A percentile compares a stretch with the other conserved stretches of the same genome.
Evolutionary conservation across 1,284 basidiomycete species (phyloP).

Genomic region (Psilocybe mexicana): DNA sequence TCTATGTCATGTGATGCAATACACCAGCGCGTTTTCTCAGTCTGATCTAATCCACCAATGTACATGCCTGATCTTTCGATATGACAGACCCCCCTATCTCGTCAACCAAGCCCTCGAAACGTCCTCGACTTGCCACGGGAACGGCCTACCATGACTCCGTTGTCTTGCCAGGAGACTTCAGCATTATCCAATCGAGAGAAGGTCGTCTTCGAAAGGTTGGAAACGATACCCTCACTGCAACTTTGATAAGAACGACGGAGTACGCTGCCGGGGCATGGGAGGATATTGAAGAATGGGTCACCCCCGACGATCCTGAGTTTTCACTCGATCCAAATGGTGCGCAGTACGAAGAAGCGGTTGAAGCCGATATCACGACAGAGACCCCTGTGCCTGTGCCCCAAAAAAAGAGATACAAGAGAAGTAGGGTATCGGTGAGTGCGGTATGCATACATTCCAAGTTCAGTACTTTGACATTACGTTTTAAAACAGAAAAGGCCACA

Average conservation of each 20-base stretch:
- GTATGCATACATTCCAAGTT: too few relatives aligned
- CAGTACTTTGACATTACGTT: too few relatives aligned
- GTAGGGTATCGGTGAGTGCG: background rate
- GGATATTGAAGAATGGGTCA: background rate
- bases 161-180: background rate
- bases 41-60: background rate
- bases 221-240: background rate
- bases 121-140: background rate
- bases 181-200: background rate
- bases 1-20: too few relatives aligned
- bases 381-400: background rate
- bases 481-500: background rate
- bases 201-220: background rate
- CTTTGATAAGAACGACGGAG: background rate
- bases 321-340: background rate
- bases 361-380: background rate
- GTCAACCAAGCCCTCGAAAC: background rate
- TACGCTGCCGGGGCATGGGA: background rate
- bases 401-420: background rate
- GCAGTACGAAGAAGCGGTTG: background rate
- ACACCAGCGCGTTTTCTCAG: too few relatives aligned
- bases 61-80: too few relatives aligned
- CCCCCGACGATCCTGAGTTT: background rate
- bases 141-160: background rate
- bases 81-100: background rate